Evolutionary conservation across 768 basidiomycete genomes (phyloP).

Genomic region (Saitozyma sp.): DNA sequence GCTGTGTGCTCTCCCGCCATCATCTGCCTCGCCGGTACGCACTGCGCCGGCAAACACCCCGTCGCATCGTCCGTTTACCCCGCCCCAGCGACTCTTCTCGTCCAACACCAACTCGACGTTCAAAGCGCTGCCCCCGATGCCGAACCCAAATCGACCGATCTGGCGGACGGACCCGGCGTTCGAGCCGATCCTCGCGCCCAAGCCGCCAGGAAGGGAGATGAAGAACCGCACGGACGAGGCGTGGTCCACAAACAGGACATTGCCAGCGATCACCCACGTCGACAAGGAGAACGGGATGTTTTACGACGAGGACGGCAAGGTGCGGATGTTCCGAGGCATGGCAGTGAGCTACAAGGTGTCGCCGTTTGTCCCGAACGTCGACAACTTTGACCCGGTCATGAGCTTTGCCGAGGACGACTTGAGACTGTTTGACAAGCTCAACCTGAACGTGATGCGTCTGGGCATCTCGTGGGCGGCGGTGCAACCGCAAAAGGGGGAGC

Average conservation of each 20-base stretch:
- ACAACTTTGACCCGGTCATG: slow-evolving; percentile 16
- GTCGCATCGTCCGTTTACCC: slow-evolving; percentile 5
- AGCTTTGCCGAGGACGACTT: slow-evolving; percentile 21
- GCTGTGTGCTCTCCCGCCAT: slow-evolving; percentile 4
- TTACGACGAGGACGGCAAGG: slow-evolving; percentile 18
- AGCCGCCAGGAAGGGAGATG: background rate
- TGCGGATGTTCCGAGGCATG: slow-evolving; percentile 22
- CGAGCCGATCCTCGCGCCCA: background rate
- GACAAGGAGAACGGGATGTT: slow-evolving; percentile 24
- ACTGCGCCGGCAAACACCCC: background rate
- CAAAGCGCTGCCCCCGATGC: slow-evolving; percentile 22
- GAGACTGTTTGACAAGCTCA: slow-evolving; percentile 21
- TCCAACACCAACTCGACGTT: slow-evolving; percentile 14
- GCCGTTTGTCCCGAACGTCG: slow-evolving; percentile 16
- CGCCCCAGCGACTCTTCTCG: slow-evolving; percentile 12
- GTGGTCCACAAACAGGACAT: slow-evolving; percentile 7
- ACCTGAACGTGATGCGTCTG: slow-evolving; percentile 22
- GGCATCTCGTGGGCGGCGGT: slow-evolving; percentile 26
- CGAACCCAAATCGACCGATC: slow-evolving; percentile 21
- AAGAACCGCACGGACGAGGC: slow-evolving; percentile 13
- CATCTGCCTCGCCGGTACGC: slow-evolving; percentile 2
- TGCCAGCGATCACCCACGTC: slow-evolving; percentile 21
- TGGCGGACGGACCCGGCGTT: slow-evolving; percentile 13
- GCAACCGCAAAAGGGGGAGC: slow-evolving; percentile 14
- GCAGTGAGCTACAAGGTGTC: slow-evolving; percentile 19